phyloP scores from a whole-genome alignment of 164 flowering plant genomes.

The Brasenia schreberi region DNA sequence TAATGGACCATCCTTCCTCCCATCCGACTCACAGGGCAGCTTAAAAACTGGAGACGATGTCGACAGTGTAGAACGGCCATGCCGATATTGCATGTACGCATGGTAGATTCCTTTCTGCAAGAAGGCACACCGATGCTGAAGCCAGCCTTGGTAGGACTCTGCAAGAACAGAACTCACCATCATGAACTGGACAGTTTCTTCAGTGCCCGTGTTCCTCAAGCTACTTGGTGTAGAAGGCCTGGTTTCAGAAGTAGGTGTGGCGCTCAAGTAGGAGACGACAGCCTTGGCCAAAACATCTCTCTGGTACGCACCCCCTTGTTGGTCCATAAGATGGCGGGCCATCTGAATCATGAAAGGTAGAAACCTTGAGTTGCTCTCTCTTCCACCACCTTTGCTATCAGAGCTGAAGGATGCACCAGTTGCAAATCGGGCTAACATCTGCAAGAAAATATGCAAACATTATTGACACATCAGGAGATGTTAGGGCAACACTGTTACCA shows the following conservation, averaged over 20 bases:
- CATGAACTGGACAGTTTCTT: conserved; percentile 95
- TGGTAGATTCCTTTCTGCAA: conserved; percentile 87
- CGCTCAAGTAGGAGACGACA: conserved; percentile 42
- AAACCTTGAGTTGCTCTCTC: conserved; percentile 86
- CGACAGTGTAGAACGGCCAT: conserved; percentile 33
- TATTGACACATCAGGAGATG: not conserved
- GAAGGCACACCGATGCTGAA: conserved; percentile 66
- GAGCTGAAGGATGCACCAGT: conserved; percentile 88
- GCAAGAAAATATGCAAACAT: conserved; percentile 5
- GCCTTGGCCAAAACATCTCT: conserved; percentile 47
- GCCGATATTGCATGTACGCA: conserved; percentile 79
- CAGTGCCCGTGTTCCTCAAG: conserved; percentile 15
- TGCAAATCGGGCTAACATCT: conserved; percentile 98
- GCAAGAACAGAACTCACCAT: conserved; percentile 91
- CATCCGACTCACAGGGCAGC: not conserved
- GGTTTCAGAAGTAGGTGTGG: conserved; percentile 10
- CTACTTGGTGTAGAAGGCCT: conserved; percentile 28
- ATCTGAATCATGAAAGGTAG: conserved; percentile 96
- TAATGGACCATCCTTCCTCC: not conserved
- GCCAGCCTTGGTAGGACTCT: conserved; percentile 86
- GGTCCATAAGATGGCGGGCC: conserved; percentile 84
- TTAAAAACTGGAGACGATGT: conserved; percentile 18
- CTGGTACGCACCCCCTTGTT: conserved; percentile 63
- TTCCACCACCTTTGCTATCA: conserved; percentile 91
- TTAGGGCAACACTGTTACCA: not conserved